phyloP scores from a whole-genome alignment of 2,329 filamentous ascomycete species.

The Stachybotrys chlorohalonatus region DNA sequence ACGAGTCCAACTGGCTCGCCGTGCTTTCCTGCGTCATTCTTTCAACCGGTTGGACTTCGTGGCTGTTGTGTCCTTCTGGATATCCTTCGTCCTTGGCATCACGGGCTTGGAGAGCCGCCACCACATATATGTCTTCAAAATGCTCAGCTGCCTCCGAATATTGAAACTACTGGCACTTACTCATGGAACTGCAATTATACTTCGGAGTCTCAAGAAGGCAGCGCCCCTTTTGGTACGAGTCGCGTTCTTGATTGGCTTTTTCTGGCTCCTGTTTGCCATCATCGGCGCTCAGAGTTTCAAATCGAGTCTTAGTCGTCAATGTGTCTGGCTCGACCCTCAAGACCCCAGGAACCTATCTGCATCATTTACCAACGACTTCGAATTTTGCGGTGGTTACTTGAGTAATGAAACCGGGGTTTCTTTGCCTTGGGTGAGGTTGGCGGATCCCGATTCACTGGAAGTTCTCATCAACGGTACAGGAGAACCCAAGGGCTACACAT shows the following conservation, averaged over 20 bases:
- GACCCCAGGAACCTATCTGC: slow-evolving; percentile 44
- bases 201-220: slow-evolving; percentile 91
- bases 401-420: slow-evolving; percentile 45
- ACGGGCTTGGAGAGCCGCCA: slow-evolving; percentile 57
- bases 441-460: slow-evolving; percentile 23
- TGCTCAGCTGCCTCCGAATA: slow-evolving; percentile 93
- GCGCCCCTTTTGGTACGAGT: slow-evolving; percentile 87
- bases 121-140: slow-evolving; percentile 85
- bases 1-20: slow-evolving; percentile 74
- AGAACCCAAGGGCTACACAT: slow-evolving; percentile 75
- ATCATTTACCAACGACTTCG: slow-evolving; percentile 54
- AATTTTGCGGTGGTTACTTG: slow-evolving; percentile 83
- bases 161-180: slow-evolving; percentile 84
- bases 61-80: slow-evolving; percentile 92
- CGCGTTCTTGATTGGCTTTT: slow-evolving; percentile 89
- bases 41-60: slow-evolving; percentile 96
- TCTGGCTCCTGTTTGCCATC: slow-evolving; percentile 96
- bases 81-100: slow-evolving; percentile 68
- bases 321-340: slow-evolving; percentile 64
- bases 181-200: slow-evolving; percentile 90
- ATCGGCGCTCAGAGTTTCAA: slow-evolving; percentile 96
- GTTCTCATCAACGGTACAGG: slow-evolving; percentile 41
- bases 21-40: slow-evolving; percentile 87
- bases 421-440: slow-evolving; percentile 57
- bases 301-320: slow-evolving; percentile 67